These are phyloP conservation scores for Wickerhamomyces rabaulensis DNA, from an alignment of 805 yeast genomes.

Conservation along the genomic window DNA sequence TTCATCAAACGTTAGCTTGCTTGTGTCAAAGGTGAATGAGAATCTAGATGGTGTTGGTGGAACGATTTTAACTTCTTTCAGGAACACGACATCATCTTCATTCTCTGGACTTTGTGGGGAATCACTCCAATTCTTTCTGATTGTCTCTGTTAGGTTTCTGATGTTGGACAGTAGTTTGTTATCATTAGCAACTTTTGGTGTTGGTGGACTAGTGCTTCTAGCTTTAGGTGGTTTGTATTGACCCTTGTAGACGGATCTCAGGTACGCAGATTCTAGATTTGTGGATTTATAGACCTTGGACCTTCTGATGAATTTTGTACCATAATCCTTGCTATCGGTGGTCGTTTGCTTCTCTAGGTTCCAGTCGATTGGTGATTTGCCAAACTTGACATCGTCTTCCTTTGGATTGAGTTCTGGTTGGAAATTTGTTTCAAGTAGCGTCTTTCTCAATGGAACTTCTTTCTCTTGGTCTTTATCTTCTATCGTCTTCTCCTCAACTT, in stretches of 20 bases:
- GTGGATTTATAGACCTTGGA: constrained; percentile 12
- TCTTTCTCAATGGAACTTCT: constrained; percentile 8
- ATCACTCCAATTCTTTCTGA: constrained; percentile 2
- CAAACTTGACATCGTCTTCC: constrained; percentile 14
- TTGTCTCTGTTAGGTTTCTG: constrained; percentile 1
- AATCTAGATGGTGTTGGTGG: constrained; percentile 18
- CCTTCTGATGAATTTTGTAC: constrained; percentile 29
- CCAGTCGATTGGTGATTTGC: constrained; percentile 20
- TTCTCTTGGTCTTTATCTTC: not conserved
- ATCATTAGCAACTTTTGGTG: constrained; percentile 10
- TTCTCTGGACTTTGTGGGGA: not conserved
- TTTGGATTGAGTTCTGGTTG: constrained; percentile 11
- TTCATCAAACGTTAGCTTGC: constrained; percentile 25
- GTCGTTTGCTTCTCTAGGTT: constrained; percentile 4
- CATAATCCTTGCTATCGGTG: constrained; percentile 25
- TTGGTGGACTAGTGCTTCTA: constrained; percentile 10
- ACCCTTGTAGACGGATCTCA: constrained; percentile 30
- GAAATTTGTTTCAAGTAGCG: constrained; percentile 7
- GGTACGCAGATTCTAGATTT: constrained; percentile 22
- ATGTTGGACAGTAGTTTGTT: constrained; percentile 1
- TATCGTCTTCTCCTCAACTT: not conserved
- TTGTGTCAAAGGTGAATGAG: constrained; percentile 23
- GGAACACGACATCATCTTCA: constrained; percentile 14
- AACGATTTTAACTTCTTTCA: constrained; percentile 14
- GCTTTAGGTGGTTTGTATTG: constrained; percentile 30